These are phyloP conservation scores for Chaetomium olivaceum DNA, from an alignment of 2,329 filamentous ascomycete species.

Conservation along the genomic window DNA sequence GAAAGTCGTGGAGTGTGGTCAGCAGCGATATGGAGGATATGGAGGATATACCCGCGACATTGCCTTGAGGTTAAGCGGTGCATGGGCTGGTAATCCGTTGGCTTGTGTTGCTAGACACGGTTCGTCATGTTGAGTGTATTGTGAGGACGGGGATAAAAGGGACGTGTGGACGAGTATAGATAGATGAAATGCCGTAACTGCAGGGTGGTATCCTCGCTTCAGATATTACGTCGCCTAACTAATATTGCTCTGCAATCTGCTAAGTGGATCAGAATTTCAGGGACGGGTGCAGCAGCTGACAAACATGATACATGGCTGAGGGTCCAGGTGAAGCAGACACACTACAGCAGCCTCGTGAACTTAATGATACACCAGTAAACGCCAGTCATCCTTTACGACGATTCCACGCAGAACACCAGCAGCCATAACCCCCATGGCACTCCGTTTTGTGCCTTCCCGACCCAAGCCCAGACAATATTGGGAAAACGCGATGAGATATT, in stretches of 20 bases:
- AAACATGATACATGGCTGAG: neutral
- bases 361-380: conserved; percentile 1
- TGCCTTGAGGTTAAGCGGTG: conserved; percentile 17
- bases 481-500: neutral
- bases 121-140: neutral
- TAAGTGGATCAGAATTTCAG: neutral
- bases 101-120: neutral
- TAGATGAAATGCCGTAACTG: neutral
- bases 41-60: conserved; percentile 44
- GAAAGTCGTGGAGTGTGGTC: conserved; percentile 17
- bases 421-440: neutral
- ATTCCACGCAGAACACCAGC: neutral
- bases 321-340: neutral
- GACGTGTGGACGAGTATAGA: neutral
- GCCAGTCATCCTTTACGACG: neutral
- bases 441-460: neutral
- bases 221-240: neutral
- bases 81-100: neutral
- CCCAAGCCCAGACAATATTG: neutral
- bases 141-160: too few species aligned
- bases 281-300: neutral
- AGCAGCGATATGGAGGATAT: conserved; percentile 45
- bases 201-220: neutral
- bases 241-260: neutral
- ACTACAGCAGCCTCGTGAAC: neutral